Evolutionary conservation across 2,329 filamentous ascomycete genomes (phyloP), one percentile per base, ranked within the genome.

Genomic region (Teratosphaeria zuluensis): DNA sequence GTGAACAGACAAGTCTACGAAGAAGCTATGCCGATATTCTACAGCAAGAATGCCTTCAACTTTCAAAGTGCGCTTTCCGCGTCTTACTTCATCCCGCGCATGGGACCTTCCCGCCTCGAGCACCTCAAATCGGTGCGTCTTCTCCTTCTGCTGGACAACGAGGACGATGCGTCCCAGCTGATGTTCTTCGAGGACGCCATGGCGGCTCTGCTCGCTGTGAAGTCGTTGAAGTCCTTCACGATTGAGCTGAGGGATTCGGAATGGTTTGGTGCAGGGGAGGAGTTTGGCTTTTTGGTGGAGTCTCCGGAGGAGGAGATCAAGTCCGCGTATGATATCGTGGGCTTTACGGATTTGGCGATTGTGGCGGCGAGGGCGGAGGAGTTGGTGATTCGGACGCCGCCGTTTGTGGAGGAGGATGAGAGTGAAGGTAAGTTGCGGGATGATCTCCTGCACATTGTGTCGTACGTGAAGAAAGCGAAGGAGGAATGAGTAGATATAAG

Each of bases 1-100:
- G 59, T 60, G n/a, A 61, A 54, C 58, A 63, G 59, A 51, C 57
- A 62, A 14, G 33, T 64, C 14, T 54, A 54, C 52, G 21, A 33
- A 3, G 63, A 65, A 16, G 59, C 63, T 8, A 57, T 61, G 62
- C 58, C 58, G 2, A 35, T 54, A 1, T 65, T 63, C 58, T 65
- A 64, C 56, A 11, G 24, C 24, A 7, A 46, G n/a, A 62, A 65
- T 53, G 28, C 11, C 19, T 65, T 65, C 51, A 28, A 57, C 28
- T 53, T 59, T 46, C 32, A 32, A 31, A 16, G 35, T 21, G 6
- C n/a, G 9, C 6, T 12, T n/a, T 31, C 35, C 11, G 33, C 38
- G 8, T 24, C 32, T 1, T 9, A 19, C 24, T 42, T 53, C 11
- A 11, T 56, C 19, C 16, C 16, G n/a, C n/a, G 55, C 19, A 24